These are phyloP conservation scores for Trichophyton mentagrophytes DNA, from an alignment of 2,329 filamentous ascomycete genomes.

Conservation along the genomic window DNA sequence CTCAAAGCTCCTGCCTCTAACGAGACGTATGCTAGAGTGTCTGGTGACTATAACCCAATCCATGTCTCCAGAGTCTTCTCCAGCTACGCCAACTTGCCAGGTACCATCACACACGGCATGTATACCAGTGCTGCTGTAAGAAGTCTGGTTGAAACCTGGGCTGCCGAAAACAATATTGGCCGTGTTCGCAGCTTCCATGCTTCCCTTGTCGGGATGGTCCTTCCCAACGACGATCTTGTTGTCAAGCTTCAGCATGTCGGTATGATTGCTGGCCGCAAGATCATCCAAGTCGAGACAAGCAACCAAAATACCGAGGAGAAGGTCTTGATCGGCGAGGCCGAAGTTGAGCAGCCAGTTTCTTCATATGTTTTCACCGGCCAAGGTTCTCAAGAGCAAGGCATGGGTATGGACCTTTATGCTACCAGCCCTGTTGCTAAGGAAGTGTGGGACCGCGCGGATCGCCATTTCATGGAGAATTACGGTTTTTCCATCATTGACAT, in stretches of 20 bases:
- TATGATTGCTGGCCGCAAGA: slow-evolving; percentile 97
- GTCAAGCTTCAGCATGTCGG: slow-evolving; percentile 93
- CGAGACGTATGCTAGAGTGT: slow-evolving; percentile 94
- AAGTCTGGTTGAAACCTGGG: slow-evolving; percentile 95
- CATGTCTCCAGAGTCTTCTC: slow-evolving; percentile 96
- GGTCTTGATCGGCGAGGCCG: slow-evolving; percentile 85
- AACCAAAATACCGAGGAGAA: slow-evolving; percentile 96
- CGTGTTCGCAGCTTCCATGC: slow-evolving; percentile 96
- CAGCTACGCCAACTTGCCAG: slow-evolving; percentile 85
- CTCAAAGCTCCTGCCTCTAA: slow-evolving; percentile 90
- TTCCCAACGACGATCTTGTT: slow-evolving; percentile 88
- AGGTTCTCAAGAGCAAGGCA: slow-evolving; percentile 95
- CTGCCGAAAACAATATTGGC: slow-evolving; percentile 94
- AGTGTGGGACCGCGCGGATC: slow-evolving; percentile 95
- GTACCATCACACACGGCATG: slow-evolving; percentile 98
- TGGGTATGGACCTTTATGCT: slow-evolving; percentile 98
- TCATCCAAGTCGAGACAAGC: slow-evolving; percentile 94
- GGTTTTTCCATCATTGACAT: slow-evolving; percentile 98
- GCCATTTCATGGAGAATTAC: slow-evolving; percentile 97
- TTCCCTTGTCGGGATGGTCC: slow-evolving; percentile 93
- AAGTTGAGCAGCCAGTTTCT: slow-evolving; percentile 93
- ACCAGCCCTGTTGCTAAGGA: slow-evolving; percentile 90
- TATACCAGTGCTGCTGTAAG: slow-evolving; percentile 95
- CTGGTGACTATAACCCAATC: slow-evolving; percentile 96
- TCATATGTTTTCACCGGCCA: slow-evolving; percentile 98